Evolutionary conservation across 2,329 filamentous ascomycete species (phyloP).

Genomic region (Aspergillus melleus): DNA sequence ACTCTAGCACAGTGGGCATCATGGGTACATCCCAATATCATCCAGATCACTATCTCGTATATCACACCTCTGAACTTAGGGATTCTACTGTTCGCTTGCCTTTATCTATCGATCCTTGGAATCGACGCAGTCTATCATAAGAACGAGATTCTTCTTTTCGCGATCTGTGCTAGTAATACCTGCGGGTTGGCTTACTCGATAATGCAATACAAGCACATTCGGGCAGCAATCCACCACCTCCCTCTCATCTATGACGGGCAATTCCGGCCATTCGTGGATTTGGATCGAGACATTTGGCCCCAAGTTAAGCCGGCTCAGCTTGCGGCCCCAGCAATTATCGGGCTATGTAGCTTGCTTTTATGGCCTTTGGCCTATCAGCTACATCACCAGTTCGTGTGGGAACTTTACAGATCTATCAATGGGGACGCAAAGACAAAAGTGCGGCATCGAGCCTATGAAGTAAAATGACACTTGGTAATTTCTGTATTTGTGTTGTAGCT

Average conservation of each 20-base stretch:
- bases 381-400: constrained; percentile 21
- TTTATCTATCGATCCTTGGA: constrained; percentile 14
- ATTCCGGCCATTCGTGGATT: constrained; percentile 10
- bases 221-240: background rate
- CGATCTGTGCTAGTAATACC: constrained; percentile 17
- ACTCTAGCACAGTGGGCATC: constrained; percentile 1
- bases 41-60: background rate
- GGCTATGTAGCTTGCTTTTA: constrained; percentile 6
- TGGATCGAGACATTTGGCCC: constrained; percentile 11
- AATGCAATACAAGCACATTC: constrained; percentile 15
- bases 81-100: background rate
- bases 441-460: constrained; percentile 11
- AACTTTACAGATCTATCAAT: constrained; percentile 18
- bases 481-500: no score
- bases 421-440: constrained; percentile 10
- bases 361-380: constrained; percentile 16
- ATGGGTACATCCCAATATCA: constrained; percentile 2
- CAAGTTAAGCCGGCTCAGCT: constrained; percentile 14
- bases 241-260: background rate
- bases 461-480: background rate
- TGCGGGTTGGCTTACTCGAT: constrained; percentile 13
- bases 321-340: constrained; percentile 13
- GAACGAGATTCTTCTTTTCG: constrained; percentile 21
- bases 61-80: background rate
- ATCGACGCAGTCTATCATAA: constrained; percentile 19